Conservation (phyloP, 2,329 filamentous ascomycete genomes). For the Furcasterigmium sp. region DNA sequence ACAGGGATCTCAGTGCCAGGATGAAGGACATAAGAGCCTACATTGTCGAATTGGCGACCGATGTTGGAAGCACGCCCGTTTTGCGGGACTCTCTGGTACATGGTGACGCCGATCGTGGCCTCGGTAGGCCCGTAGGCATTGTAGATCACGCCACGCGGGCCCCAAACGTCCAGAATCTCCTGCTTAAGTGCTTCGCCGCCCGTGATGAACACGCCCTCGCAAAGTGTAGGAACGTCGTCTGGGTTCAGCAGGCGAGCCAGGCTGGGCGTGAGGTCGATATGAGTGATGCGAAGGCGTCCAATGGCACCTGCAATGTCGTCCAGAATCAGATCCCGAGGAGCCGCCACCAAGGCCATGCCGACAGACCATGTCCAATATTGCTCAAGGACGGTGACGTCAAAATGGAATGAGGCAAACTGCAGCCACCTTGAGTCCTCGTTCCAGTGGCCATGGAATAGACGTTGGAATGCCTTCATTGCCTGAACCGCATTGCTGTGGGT, state of each 20-base stretch:
- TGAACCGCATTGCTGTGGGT: conserved; percentile 87
- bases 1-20: conserved; percentile 68
- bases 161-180: conserved; percentile 85
- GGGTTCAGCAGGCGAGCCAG: conserved; percentile 75
- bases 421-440: conserved; percentile 70
- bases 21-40: conserved; percentile 73
- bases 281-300: conserved; percentile 68
- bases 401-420: conserved; percentile 92
- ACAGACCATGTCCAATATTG: conserved; percentile 96
- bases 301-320: conserved; percentile 76
- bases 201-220: conserved; percentile 84
- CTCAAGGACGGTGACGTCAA: conserved; percentile 88
- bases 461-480: conserved; percentile 80
- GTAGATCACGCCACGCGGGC: conserved; percentile 73
- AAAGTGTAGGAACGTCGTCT: conserved; percentile 73
- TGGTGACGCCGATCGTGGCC: conserved; percentile 87
- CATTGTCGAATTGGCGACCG: conserved; percentile 79
- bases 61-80: conserved; percentile 86
- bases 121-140: conserved; percentile 93
- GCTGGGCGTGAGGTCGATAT: conserved; percentile 88
- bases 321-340: conserved; percentile 77
- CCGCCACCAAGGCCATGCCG: conserved; percentile 77
- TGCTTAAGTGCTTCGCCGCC: conserved; percentile 85
- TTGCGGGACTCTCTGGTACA: conserved; percentile 73
- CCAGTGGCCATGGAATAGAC: conserved; percentile 74